Conservation (phyloP, 495 filamentous ascomycete species). For the Acidomyces sp. region DNA sequence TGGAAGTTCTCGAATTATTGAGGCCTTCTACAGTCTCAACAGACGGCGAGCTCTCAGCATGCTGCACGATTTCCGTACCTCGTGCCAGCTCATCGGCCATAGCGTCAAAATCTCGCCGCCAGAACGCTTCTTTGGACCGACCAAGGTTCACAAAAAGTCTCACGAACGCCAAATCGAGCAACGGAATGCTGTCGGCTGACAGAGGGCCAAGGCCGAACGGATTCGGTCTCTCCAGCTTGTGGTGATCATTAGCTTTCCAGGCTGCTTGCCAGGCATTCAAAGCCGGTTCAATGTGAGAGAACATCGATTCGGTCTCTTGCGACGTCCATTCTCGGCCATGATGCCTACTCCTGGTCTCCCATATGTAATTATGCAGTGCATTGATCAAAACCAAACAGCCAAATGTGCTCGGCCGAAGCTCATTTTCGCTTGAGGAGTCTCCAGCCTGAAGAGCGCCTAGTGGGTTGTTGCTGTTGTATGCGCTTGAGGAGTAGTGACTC, state of each 20-base stretch:
- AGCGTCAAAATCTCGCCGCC: constrained; percentile 84
- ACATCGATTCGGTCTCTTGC: constrained; percentile 89
- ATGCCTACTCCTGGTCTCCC: constrained; percentile 89
- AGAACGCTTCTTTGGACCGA: constrained; percentile 84
- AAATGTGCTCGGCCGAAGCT: constrained; percentile 81
- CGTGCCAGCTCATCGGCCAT: constrained; percentile 83
- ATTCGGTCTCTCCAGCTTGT: constrained; percentile 80
- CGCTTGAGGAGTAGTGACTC: constrained; percentile 30
- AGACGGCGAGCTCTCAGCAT: constrained; percentile 52
- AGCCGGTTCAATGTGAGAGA: constrained; percentile 89
- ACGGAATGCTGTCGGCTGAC: constrained; percentile 83
- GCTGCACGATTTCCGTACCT: constrained; percentile 62
- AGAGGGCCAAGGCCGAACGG: constrained; percentile 79
- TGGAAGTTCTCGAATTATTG: not conserved
- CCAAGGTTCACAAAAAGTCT: constrained; percentile 86
- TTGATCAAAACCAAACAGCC: constrained; percentile 90
- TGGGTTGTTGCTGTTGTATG: constrained; percentile 25
- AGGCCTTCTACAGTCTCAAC: constrained; percentile 28
- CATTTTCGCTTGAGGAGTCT: constrained; percentile 30
- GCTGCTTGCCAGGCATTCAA: constrained; percentile 90
- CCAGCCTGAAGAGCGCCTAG: constrained; percentile 36
- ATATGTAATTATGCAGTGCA: constrained; percentile 94
- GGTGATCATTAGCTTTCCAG: constrained; percentile 76
- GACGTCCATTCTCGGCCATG: constrained; percentile 82
- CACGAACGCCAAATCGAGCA: constrained; percentile 91